phyloP scores from a whole-genome alignment of 768 basidiomycete genomes.

The Punctularia strigosozonata region DNA sequence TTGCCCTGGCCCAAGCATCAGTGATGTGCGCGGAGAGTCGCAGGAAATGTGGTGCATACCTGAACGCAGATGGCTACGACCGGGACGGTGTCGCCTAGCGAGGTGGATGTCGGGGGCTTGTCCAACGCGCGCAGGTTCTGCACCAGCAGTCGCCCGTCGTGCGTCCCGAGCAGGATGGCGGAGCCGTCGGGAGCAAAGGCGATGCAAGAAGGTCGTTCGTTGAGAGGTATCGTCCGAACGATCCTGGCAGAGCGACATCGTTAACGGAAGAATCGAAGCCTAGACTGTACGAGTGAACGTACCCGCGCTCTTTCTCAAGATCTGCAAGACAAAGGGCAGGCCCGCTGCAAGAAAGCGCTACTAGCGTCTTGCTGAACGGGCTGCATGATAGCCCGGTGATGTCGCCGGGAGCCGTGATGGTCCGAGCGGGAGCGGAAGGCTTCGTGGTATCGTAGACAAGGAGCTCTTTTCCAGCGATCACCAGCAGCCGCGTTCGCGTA shows the following conservation, averaged over 20 bases:
- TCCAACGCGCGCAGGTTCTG: slow-evolving; percentile 57
- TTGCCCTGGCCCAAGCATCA: too few species aligned
- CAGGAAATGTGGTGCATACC: too few species aligned
- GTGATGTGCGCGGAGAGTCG: too few species aligned
- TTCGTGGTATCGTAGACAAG: slow-evolving; percentile 52
- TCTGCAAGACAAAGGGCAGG: slow-evolving; percentile 54
- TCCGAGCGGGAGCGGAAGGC: slow-evolving; percentile 43
- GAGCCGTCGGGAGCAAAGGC: slow-evolving; percentile 62
- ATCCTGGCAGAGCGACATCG: slow-evolving; percentile 25
- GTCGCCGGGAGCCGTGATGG: slow-evolving; percentile 36
- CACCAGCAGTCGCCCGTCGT: slow-evolving; percentile 48
- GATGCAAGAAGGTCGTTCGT: slow-evolving; percentile 43
- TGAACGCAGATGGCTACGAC: too few species aligned
- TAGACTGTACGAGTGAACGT: slow-evolving; percentile 8
- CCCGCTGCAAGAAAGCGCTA: slow-evolving; percentile 41
- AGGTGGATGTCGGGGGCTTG: slow-evolving; percentile 38
- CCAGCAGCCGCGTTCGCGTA: slow-evolving; percentile 44
- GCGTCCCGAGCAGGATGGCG: slow-evolving; percentile 53
- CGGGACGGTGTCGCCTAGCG: background rate
- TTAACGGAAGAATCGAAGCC: slow-evolving; percentile 1
- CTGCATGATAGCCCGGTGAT: slow-evolving; percentile 50
- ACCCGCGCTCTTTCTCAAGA: slow-evolving; percentile 69
- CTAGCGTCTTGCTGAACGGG: slow-evolving; percentile 66
- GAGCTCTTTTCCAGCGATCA: slow-evolving; percentile 40
- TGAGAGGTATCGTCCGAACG: slow-evolving; percentile 44